Evolutionary conservation across 306 rosid genomes (phyloP), one percentile per base, ranked within the genome.

Genomic region (Gleditsia sinensis): DNA sequence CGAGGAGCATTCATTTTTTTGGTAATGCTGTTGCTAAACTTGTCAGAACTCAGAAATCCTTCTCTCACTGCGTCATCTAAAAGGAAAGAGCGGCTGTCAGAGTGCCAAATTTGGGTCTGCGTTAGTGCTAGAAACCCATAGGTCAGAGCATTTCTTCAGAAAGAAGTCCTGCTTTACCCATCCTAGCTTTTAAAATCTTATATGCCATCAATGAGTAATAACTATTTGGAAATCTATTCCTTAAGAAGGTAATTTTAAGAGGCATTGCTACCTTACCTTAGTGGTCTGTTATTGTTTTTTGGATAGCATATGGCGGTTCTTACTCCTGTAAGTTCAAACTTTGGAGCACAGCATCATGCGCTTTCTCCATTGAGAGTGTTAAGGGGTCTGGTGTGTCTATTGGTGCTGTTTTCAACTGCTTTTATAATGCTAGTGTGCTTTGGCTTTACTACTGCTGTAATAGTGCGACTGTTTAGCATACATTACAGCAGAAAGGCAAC

Each of bases 401-500:
- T 85, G 43, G 87, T 89, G 78, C 83, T 91, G 45, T 71, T 89
- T 80, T 82, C 84, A 49, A 83, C 97, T 3, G 97, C 97, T 19
- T 91, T 91, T 79, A 24, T 89, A 75, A 89, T 86, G 87, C 13
- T 91, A 43, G 89, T 85, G 69, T 89, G 39, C 82, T 82, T 80
- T 70, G 97, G 97, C 36, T 83, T 88, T 59, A 1, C 68, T 23
- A 65, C 86, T 63, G 77, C 92, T 72, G 91, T 89, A 61, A 49
- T 83, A 37, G 53, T 85, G 65, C 79, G 91, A n/a, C 48, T 89
- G 48, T 79, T 91, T 67, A 91, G 94, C 89, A 75, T 75, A 49
- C 67, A 67, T 77, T 84, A 87, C 76, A 84, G 97, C 84, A 82
- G 97, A 75, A 87, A 69, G 80, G 84, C 84, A 55, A 88, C 94